A percentile compares a stretch with the other conserved stretches of the same genome.
These are phyloP conservation scores for Aspergillus sclerotiicarbonarius DNA, from an alignment of 495 filamentous ascomycete species.

Conservation along the genomic window DNA sequence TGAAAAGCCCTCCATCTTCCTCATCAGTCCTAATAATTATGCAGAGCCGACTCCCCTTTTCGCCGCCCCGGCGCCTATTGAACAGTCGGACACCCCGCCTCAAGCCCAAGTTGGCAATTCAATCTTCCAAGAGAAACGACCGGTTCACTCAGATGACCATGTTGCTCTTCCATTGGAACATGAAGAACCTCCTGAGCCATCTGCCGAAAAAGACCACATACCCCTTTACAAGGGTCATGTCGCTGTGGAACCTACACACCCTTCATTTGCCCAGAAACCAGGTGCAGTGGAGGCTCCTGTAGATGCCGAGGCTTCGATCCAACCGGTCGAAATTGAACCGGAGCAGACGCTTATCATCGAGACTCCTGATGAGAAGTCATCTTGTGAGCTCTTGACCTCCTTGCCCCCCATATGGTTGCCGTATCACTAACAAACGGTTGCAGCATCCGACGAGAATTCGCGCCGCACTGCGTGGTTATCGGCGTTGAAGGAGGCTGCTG, in stretches of 20 bases:
- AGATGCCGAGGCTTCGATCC: not conserved
- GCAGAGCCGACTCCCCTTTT: not conserved
- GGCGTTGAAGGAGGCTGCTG: conserved; percentile 19
- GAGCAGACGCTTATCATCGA: not conserved
- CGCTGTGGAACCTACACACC: not conserved
- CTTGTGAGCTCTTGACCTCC: not conserved
- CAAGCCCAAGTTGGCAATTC: not conserved
- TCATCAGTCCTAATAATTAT: not conserved
- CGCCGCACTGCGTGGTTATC: conserved; percentile 22
- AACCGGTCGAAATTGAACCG: not conserved
- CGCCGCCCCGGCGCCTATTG: not conserved
- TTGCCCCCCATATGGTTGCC: not conserved
- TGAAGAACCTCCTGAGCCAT: not conserved
- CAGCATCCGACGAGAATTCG: conserved; percentile 15
- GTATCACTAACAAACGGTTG: not conserved
- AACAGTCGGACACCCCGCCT: not conserved
- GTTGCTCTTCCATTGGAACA: not conserved
- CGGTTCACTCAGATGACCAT: not conserved
- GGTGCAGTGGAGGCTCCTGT: not conserved
- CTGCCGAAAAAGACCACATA: not conserved
- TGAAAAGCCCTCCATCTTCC: not conserved
- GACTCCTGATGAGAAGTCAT: not conserved
- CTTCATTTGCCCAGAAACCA: not conserved
- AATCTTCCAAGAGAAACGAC: not conserved
- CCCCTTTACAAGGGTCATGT: not conserved